phyloP scores from a whole-genome alignment of 1,139 yeast genomes.

The Candida pseudoviswanathii region DNA sequence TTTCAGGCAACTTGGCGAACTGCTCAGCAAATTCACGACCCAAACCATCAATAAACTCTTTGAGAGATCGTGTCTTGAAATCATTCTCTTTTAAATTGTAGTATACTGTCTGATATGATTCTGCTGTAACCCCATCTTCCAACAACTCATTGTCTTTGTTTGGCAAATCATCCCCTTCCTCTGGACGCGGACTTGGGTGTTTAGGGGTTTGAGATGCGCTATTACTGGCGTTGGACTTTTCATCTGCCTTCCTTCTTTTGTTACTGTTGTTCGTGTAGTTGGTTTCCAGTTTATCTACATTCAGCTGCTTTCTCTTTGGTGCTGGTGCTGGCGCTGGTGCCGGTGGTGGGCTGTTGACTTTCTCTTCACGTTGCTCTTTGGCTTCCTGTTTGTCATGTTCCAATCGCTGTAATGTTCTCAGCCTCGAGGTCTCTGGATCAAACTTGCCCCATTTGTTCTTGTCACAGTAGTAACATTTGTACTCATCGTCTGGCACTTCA shows the following conservation, averaged over 20 bases:
- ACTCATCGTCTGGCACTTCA: constrained; percentile 78
- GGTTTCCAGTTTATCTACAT: constrained; percentile 24
- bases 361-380: constrained; percentile 6
- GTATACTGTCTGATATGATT: constrained; percentile 53
- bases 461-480: constrained; percentile 80
- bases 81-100: constrained; percentile 50
- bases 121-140: constrained; percentile 46
- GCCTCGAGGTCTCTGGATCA: constrained; percentile 42
- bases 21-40: constrained; percentile 25
- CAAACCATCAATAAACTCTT: constrained; percentile 23
- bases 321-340: constrained; percentile 2
- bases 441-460: constrained; percentile 54
- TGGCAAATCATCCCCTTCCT: constrained; percentile 25
- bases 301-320: constrained; percentile 32
- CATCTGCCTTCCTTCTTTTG: constrained; percentile 23
- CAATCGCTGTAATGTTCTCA: constrained; percentile 37
- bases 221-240: constrained; percentile 11
- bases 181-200: constrained; percentile 11
- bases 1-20: constrained; percentile 14
- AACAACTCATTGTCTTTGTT: constrained; percentile 42
- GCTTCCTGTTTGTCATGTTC: constrained; percentile 17
- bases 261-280: no score
- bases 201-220: constrained; percentile 4
- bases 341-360: no score
- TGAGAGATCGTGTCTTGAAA: constrained; percentile 43